Conservation (phyloP, 345 rosid genomes). For the Moringa oleifera region DNA sequence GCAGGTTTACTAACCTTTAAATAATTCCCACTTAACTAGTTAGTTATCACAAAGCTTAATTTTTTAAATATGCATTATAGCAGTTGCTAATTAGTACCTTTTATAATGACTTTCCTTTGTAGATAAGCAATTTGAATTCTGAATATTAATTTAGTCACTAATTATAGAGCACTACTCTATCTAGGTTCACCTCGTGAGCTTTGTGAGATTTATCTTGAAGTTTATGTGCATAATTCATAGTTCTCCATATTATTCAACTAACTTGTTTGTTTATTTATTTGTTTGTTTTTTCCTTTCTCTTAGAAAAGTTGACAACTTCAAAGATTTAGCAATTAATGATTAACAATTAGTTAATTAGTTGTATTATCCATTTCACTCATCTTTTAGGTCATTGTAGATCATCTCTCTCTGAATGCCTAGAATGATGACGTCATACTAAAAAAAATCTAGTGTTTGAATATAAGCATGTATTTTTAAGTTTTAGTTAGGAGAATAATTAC, state of each 20-base stretch:
- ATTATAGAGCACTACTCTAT: not conserved
- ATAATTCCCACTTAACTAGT: not conserved
- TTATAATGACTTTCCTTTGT: not conserved
- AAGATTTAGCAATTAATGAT: no score
- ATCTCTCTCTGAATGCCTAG: conserved; percentile 32
- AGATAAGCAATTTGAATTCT: conserved; percentile 6
- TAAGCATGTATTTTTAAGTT: conserved; percentile 43
- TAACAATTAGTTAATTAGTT: no score
- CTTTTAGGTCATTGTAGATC: conserved; percentile 39
- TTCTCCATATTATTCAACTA: not conserved
- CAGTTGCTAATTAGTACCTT: not conserved
- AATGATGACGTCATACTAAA: conserved; percentile 31
- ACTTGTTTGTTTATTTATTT: no score
- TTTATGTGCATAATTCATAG: not conserved
- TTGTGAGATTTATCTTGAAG: not conserved
- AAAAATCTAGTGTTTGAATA: no score
- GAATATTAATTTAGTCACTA: not conserved
- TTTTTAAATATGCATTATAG: conserved; percentile 1
- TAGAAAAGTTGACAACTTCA: not conserved
- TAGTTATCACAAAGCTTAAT: conserved; percentile 1
- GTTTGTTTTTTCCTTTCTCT: no score
- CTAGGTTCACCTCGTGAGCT: no score
- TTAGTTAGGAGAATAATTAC: conserved; percentile 49
- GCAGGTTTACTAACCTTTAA: conserved; percentile 10
- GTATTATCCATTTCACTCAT: not conserved